Evolutionary conservation across 1,284 basidiomycete genomes (phyloP), one percentile per base, ranked within the genome.

Genomic region (Cerioporus squamosus): DNA sequence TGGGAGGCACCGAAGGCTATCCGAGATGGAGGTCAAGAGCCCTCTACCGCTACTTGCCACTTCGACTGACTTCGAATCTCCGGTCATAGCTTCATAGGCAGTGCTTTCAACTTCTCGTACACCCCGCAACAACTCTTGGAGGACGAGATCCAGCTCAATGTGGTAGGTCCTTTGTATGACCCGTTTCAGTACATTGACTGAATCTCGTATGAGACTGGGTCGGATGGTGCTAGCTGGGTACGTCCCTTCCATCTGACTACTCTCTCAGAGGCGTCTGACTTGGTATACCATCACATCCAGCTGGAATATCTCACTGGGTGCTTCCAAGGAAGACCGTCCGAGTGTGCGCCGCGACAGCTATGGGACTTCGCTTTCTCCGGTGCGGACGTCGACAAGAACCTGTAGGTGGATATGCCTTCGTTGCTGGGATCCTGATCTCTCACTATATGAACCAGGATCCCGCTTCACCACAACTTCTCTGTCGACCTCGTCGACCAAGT

Each of bases 321-420:
- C 60, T 76, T 79, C 53, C 61, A 68, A 56, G 83, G 82, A 5
- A 70, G 53, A n/a, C 81, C 81, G 0, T 74, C 74, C 10, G 44
- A 68, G 3, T 84, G 82, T 66, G 44, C 68, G 3, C 75, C 68
- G 38, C 80, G 80, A 51, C 80, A 83, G 55, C 72, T 84, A 5
- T 85, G 82, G 82, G 73, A 84, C 64, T 84, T 85, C 61, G 80
- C 83, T 1, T 84, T 83, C 67, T 82, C 81, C 8, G 83, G 82
- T 5, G 75, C 83, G 39, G 81, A 84, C 63, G 83, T 85, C 44
- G 77, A 79, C 59, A 73, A 68, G 39, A 70, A 69, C 2, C 66
- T 84, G 81, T 81, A 59, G 29, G 77, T 26, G 15, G 5, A 14
- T 14, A 14, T 14, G 12, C n/a, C 2, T 17, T 15, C 10, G 8